Percentiles rank a stretch among this genome's conserved stretches.
Conservation (phyloP, 192 early-diverging fungal species). For the Spizellomyces sp. region DNA sequence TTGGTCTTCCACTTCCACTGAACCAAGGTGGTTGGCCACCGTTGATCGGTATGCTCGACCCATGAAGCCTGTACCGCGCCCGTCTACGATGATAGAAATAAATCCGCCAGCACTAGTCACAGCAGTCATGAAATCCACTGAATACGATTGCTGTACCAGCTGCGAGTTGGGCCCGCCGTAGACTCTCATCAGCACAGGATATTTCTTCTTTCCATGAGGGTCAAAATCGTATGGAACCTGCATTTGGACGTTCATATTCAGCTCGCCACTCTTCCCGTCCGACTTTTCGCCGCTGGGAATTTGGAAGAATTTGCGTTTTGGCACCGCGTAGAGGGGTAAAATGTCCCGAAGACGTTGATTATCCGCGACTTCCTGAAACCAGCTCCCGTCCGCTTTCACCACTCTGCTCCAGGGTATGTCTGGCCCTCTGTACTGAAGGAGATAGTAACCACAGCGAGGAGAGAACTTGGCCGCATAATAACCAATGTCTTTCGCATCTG, state of each 20-base stretch:
- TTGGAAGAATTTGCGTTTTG: slow-evolving; percentile 50
- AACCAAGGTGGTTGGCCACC: slow-evolving; percentile 79
- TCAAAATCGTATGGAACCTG: slow-evolving; percentile 82
- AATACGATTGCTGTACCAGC: slow-evolving; percentile 42
- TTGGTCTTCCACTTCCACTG: slow-evolving; percentile 83
- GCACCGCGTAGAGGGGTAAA: slow-evolving; percentile 61
- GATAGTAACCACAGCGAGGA: slow-evolving; percentile 68
- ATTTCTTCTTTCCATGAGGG: slow-evolving; percentile 50
- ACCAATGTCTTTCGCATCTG: slow-evolving; percentile 44
- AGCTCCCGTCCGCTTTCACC: background rate
- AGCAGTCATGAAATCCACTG: slow-evolving; percentile 47
- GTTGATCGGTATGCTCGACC: slow-evolving; percentile 79
- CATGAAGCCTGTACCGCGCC: slow-evolving; percentile 85
- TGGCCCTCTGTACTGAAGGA: slow-evolving; percentile 81
- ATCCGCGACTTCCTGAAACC: background rate
- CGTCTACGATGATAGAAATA: slow-evolving; percentile 65
- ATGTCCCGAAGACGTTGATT: slow-evolving; percentile 53
- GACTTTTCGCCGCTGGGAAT: slow-evolving; percentile 38
- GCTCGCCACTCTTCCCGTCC: slow-evolving; percentile 10
- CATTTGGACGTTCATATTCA: slow-evolving; percentile 77
- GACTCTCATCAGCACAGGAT: slow-evolving; percentile 86
- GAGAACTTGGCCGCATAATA: slow-evolving; percentile 78
- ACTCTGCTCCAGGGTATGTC: slow-evolving; percentile 57
- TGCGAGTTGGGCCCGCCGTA: slow-evolving; percentile 91
- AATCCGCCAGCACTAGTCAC: slow-evolving; percentile 50